Percentiles rank a stretch among this genome's conserved stretches.
phyloP scores from a whole-genome alignment of 2,329 filamentous ascomycete species.

The Aspergillus piperis region DNA sequence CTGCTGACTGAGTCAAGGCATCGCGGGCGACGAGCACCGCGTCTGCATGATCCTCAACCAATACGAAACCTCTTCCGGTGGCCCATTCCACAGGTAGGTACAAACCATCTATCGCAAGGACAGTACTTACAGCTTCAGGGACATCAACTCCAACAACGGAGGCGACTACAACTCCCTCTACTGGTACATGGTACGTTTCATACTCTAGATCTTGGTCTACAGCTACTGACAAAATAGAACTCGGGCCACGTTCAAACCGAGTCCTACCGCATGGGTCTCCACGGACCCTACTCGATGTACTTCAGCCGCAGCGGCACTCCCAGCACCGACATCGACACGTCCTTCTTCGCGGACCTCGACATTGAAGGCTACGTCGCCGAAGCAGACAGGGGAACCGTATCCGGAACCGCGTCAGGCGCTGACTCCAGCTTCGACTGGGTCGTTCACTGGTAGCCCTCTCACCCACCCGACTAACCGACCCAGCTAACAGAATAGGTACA shows the following conservation, averaged over 20 bases:
- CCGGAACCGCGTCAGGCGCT: constrained; percentile 62
- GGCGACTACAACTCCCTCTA: constrained; percentile 61
- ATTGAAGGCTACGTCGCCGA: constrained; percentile 61
- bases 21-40: constrained; percentile 48
- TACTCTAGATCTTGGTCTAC: neutral
- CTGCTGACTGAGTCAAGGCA: constrained; percentile 21
- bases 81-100: constrained; percentile 61
- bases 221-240: constrained; percentile 47
- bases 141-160: constrained; percentile 67
- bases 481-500: constrained; percentile 43
- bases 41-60: constrained; percentile 61
- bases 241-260: constrained; percentile 66
- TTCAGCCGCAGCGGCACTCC: constrained; percentile 63
- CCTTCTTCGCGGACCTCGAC: constrained; percentile 61
- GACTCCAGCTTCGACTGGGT: constrained; percentile 56
- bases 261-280: constrained; percentile 61
- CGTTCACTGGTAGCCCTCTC: constrained; percentile 57
- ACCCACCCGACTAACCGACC: neutral
- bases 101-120: neutral
- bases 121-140: constrained; percentile 33
- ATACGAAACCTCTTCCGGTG: constrained; percentile 65
- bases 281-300: constrained; percentile 65
- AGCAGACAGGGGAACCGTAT: constrained; percentile 59
- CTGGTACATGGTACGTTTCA: constrained; percentile 59
- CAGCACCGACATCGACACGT: constrained; percentile 53